Base-by-base conservation (phyloP, 176 grass and related monocot genomes). In the bread wheat (Triticum aestivum) region DNA sequence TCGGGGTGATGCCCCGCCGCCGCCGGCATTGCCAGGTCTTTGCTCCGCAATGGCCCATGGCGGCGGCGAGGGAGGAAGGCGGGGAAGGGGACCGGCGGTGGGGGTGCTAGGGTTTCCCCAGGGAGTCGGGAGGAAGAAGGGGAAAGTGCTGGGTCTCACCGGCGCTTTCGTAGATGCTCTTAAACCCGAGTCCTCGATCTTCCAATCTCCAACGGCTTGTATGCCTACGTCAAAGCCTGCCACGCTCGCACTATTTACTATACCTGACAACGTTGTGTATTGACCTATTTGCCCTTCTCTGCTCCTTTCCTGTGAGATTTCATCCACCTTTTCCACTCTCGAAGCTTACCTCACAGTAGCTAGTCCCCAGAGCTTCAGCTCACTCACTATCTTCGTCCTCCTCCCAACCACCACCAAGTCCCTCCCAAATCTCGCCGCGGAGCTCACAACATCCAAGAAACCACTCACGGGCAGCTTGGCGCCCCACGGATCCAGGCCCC, bases 341-440 rank as follows among this genome's bases (percentile, higher is more conserved):
- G 41, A 35, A 82, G 80, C 80, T 83, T 83, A 11, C 12, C 47
- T 12, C 66, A 71, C 42, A 77, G 5, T 7, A 24, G 8, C 21
- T 1, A 69, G 37, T 21, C 38, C 6, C 30, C 32, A 56, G 34
- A 32, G 23, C 47, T 47, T 62, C 23, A 61, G 32, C 61, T 27
- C 80, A 18, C 80, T 20, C 86, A 47, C 73, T 20, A 65, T 70
- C 62, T n/a, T 67, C 70, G n/a, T 29, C 32, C 24, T 45, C 35
- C 71, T 84, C 70, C 6, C 63, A 20, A 47, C 64, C 24, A 61
- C 64, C 47, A 61, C 86, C 69, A 42, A 42, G 26, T 26, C 26
- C 26, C 80, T 69, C 62, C 49, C 63, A 58, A 54, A 75, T 78
- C 81, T 63, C 47, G 13, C 61, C 38, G 61, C 23, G 61, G 77